Evolutionary conservation across 768 basidiomycete genomes (phyloP).

Genomic region (Myochromella boudieri): DNA sequence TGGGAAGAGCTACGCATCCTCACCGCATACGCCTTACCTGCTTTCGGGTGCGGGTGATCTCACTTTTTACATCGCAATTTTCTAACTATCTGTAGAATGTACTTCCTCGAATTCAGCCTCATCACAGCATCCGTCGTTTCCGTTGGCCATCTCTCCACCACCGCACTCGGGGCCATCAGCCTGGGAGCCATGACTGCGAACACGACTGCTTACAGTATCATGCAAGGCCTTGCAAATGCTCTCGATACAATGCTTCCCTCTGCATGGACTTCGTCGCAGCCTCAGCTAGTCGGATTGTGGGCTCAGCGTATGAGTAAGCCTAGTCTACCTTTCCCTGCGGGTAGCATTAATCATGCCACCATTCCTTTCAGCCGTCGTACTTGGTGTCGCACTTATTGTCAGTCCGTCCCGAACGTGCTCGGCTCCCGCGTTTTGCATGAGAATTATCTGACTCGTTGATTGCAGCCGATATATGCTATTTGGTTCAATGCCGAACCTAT

Average conservation of each 20-base stretch:
- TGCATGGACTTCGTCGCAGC: constrained; percentile 90
- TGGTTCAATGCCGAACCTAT: constrained; percentile 87
- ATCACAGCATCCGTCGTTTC: constrained; percentile 81
- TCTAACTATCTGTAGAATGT: constrained; percentile 48
- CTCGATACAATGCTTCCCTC: constrained; percentile 93
- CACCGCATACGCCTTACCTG: constrained; percentile 10
- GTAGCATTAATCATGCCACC: constrained; percentile 1
- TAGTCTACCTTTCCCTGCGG: not conserved
- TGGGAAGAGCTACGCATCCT: constrained; percentile 13
- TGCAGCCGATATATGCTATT: constrained; percentile 54
- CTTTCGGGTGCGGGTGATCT: constrained; percentile 4
- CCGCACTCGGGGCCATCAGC: constrained; percentile 82
- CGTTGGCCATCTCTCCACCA: constrained; percentile 89
- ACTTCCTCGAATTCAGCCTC: constrained; percentile 83
- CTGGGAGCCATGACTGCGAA: constrained; percentile 76
- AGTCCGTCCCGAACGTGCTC: too few relatives aligned
- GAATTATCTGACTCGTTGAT: constrained; percentile 32
- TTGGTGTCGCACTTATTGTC: constrained; percentile 59
- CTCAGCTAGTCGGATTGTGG: constrained; percentile 87
- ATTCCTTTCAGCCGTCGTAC: constrained; percentile 53
- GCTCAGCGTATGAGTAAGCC: constrained; percentile 79
- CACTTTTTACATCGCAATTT: not conserved
- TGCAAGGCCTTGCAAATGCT: constrained; percentile 80
- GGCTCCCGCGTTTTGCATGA: too few relatives aligned
- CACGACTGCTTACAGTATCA: constrained; percentile 74